Evolutionary conservation across 2,329 filamentous ascomycete genomes (phyloP), one percentile per base, ranked within the genome.

Genomic region (Aspergillus ochraceoroseus): DNA sequence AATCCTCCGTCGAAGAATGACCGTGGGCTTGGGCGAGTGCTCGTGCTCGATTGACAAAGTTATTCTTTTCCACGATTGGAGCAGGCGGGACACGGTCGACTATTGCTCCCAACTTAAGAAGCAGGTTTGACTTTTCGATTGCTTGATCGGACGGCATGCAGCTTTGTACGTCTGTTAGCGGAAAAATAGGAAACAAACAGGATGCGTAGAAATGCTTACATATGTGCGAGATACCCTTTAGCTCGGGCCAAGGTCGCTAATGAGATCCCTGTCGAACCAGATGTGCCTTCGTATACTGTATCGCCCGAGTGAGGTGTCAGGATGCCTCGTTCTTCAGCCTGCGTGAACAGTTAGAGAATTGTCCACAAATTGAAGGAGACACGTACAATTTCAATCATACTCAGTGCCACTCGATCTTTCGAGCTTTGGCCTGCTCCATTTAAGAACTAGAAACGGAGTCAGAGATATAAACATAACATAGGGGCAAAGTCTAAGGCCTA

Each of bases 101-200:
- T n/a, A 79, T 79, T 28, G 92, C 92, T 54, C 92, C 92, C 7
- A 98, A 80, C 61, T 92, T 90, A 51, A 83, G 76, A 30, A 98
- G 79, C 27, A 98, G 77, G 55, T 90, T 83, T 4, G 85, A 87
- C 66, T 98, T 98, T 65, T 98, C 92, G 41, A 74, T 70, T 41
- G 83, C 80, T 71, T 94, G 85, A 69, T 98, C 92, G 60, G 87
- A 82, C 32, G 92, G 90, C 88, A 98, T 96, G 72, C 87, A 95
- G 52, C 77, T n/a, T n/a, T n/a, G n/a, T n/a, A n/a, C n/a, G n/a
- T n/a, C n/a, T n/a, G n/a, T n/a, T n/a, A n/a, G n/a, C n/a, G n/a
- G n/a, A n/a, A n/a, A n/a, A n/a, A n/a, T n/a, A n/a, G n/a, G n/a
- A n/a, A n/a, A n/a, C n/a, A n/a, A n/a, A n/a, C n/a, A n/a, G n/a